A percentile compares a stretch with the other conserved stretches of the same genome.
phyloP scores from a whole-genome alignment of 768 basidiomycete species.

The Leccinum obscurum region DNA sequence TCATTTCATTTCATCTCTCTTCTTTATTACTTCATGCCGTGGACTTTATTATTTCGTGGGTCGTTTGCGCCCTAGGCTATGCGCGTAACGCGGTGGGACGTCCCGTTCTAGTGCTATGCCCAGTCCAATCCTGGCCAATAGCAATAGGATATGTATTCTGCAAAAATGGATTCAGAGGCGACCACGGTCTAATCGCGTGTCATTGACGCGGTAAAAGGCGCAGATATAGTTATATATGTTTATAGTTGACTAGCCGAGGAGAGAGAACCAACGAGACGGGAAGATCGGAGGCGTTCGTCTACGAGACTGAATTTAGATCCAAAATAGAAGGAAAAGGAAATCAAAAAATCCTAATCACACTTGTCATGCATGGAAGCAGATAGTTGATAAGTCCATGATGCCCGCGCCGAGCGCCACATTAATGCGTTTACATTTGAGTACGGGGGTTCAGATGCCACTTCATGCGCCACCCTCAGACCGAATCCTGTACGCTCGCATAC shows the following conservation, averaged over 20 bases:
- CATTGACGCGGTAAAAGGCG: neutral
- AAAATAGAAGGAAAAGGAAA: neutral
- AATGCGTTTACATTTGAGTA: neutral
- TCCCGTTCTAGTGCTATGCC: neutral
- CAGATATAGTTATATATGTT: neutral
- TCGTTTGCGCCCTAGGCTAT: neutral
- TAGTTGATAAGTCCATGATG: neutral
- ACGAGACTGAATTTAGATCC: neutral
- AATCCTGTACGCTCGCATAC: slow-evolving; percentile 77
- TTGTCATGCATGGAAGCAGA: neutral
- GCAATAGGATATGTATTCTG: neutral
- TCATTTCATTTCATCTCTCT: neutral
- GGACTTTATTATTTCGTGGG: slow-evolving; percentile 4
- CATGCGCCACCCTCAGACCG: slow-evolving; percentile 35
- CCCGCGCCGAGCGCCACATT: neutral
- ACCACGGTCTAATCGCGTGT: neutral
- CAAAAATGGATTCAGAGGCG: neutral
- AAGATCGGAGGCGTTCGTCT: neutral
- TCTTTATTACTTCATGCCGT: neutral
- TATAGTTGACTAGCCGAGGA: neutral
- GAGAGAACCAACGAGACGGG: neutral
- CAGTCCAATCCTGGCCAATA: neutral
- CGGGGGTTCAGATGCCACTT: neutral
- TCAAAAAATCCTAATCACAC: neutral
- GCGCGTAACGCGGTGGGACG: neutral